These are phyloP conservation scores for Sequoia sempervirens DNA, from an alignment of 75 land plant species.

Conservation along the genomic window DNA sequence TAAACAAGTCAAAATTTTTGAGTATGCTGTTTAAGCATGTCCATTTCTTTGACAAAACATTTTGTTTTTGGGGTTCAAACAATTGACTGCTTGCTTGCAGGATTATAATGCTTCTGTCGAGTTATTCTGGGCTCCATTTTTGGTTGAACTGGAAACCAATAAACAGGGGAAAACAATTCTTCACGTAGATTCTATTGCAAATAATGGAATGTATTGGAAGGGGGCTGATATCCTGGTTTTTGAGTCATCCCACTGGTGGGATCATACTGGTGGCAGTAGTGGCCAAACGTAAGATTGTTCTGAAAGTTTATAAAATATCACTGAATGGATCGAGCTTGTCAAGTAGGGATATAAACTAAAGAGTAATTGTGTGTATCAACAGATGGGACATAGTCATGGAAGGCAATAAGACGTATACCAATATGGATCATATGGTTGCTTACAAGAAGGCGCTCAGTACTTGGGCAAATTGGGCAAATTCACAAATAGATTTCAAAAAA, in stretches of 20 bases:
- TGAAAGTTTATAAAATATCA: not conserved
- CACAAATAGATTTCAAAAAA: constrained; percentile 28
- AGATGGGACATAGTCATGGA: constrained; percentile 56
- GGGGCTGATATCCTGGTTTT: constrained; percentile 61
- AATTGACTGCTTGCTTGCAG: not conserved
- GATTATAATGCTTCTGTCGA: not conserved
- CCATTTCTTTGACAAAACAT: too few relatives aligned
- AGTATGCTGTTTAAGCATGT: too few relatives aligned
- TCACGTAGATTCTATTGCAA: constrained; percentile 41
- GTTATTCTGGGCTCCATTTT: not conserved
- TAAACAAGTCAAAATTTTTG: too few relatives aligned
- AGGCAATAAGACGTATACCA: constrained; percentile 21
- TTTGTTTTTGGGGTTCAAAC: too few relatives aligned
- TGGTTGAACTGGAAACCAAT: not conserved
- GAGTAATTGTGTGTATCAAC: not conserved
- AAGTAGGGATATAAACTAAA: not conserved
- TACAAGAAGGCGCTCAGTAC: constrained; percentile 49
- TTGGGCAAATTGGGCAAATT: constrained; percentile 61
- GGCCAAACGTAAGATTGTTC: not conserved
- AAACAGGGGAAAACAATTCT: constrained; percentile 17
- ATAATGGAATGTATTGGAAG: constrained; percentile 44
- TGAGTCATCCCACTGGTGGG: constrained; percentile 93
- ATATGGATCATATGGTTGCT: constrained; percentile 46
- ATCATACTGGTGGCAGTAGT: constrained; percentile 28
- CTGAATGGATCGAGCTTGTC: not conserved